Conservation (phyloP, 305 asterid genomes). For the Stenogyne calaminthoides region DNA sequence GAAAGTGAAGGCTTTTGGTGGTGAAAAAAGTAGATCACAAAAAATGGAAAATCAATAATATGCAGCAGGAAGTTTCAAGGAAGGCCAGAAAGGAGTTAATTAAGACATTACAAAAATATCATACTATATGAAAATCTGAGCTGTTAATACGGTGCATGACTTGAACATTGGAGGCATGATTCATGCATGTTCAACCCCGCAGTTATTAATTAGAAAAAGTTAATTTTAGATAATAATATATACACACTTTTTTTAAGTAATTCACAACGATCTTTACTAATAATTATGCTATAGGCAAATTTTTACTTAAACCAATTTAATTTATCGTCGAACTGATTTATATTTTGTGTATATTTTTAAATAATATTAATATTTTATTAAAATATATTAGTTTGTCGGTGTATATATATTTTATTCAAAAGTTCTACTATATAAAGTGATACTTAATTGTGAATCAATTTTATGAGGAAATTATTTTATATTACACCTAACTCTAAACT, state of each 20-base stretch:
- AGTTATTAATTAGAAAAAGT: background rate
- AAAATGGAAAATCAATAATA: background rate
- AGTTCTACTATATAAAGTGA: too few relatives aligned
- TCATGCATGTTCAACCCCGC: background rate
- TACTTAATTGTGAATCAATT: too few relatives aligned
- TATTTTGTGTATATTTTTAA: too few relatives aligned
- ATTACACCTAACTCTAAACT: too few relatives aligned
- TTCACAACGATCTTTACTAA: background rate
- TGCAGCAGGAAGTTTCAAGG: constrained; percentile 34
- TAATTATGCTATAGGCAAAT: background rate
- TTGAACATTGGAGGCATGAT: background rate
- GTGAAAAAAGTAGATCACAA: constrained; percentile 22
- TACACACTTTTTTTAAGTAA: background rate
- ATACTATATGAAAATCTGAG: background rate
- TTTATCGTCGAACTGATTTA: too few relatives aligned
- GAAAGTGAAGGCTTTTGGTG: constrained; percentile 9
- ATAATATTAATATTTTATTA: too few relatives aligned
- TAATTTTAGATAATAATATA: background rate
- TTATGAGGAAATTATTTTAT: too few relatives aligned
- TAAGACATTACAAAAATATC: constrained; percentile 10
- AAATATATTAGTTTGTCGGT: too few relatives aligned
- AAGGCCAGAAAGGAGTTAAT: constrained; percentile 5
- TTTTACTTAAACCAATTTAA: too few relatives aligned
- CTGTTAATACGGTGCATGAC: background rate
- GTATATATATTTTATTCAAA: too few relatives aligned